phyloP scores from a whole-genome alignment of 805 yeast species.

The Yamadazyma laniorum region DNA sequence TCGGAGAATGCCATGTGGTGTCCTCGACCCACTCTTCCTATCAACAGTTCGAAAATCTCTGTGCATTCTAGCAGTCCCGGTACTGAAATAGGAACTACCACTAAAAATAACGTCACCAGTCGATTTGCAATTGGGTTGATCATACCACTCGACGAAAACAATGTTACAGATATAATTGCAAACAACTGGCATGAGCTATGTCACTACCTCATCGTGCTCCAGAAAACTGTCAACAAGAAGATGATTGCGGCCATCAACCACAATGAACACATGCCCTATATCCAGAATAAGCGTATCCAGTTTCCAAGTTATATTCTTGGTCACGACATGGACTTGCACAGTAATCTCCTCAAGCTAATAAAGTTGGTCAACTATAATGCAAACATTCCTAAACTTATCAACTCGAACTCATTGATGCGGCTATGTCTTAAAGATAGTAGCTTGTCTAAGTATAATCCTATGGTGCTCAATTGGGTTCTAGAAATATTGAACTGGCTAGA shows the following conservation, averaged over 20 bases:
- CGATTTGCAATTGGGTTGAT: constrained; percentile 50
- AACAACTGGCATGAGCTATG: constrained; percentile 51
- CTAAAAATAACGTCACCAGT: constrained; percentile 23
- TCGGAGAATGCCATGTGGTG: constrained; percentile 29
- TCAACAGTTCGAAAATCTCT: constrained; percentile 19
- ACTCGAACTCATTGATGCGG: constrained; percentile 37
- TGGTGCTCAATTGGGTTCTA: constrained; percentile 50
- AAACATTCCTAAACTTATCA: constrained; percentile 48
- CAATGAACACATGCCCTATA: constrained; percentile 23
- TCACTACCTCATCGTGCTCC: constrained; percentile 38
- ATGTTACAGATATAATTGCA: constrained; percentile 40
- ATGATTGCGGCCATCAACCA: constrained; percentile 25
- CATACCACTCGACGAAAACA: constrained; percentile 41
- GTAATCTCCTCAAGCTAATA: constrained; percentile 34
- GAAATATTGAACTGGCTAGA: constrained; percentile 55
- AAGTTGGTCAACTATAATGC: constrained; percentile 37
- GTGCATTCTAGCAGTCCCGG: constrained; percentile 3
- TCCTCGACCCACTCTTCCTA: constrained; percentile 41
- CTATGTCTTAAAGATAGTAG: constrained; percentile 15
- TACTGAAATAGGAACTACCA: background rate
- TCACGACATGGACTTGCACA: constrained; percentile 42
- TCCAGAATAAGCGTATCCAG: constrained; percentile 32
- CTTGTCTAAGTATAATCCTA: constrained; percentile 26
- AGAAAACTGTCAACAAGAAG: constrained; percentile 38
- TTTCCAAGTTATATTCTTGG: constrained; percentile 42